Percentiles rank a stretch among this genome's conserved stretches.
Conservation (phyloP, 164 flowering plant species). For the Tetrastigma voinierianum region DNA sequence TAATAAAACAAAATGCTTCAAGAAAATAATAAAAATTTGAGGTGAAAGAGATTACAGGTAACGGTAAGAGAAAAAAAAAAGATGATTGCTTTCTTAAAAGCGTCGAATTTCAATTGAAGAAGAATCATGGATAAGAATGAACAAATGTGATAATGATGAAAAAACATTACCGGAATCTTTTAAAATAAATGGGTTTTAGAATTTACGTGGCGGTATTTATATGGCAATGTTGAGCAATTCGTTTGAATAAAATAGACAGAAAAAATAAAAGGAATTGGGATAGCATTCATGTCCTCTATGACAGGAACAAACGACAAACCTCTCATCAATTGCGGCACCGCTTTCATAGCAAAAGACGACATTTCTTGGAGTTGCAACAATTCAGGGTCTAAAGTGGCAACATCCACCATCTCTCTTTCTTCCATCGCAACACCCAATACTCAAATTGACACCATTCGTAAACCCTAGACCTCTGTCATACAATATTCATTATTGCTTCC, state of each 20-base stretch:
- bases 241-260: neutral
- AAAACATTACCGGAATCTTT: too few relatives aligned
- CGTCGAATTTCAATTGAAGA: too few relatives aligned
- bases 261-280: slow-evolving; percentile 71
- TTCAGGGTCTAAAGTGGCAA: slow-evolving; percentile 18
- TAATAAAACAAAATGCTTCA: too few relatives aligned
- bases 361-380: slow-evolving; percentile 29
- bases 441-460: neutral
- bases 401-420: slow-evolving; percentile 18
- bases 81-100: too few relatives aligned
- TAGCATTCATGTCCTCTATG: slow-evolving; percentile 89
- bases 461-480: slow-evolving; percentile 6
- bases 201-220: too few relatives aligned
- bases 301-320: slow-evolving; percentile 25
- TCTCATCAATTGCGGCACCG: slow-evolving; percentile 19
- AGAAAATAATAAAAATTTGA: too few relatives aligned
- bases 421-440: slow-evolving; percentile 13
- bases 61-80: too few relatives aligned
- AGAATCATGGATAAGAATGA: too few relatives aligned
- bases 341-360: slow-evolving; percentile 15
- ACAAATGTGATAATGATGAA: too few relatives aligned
- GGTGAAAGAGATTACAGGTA: too few relatives aligned
- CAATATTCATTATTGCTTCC: too few relatives aligned
- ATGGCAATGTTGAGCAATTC: neutral
- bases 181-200: too few relatives aligned